phyloP scores from a whole-genome alignment of 2,329 filamentous ascomycete genomes.

The Colletotrichum sp. region DNA sequence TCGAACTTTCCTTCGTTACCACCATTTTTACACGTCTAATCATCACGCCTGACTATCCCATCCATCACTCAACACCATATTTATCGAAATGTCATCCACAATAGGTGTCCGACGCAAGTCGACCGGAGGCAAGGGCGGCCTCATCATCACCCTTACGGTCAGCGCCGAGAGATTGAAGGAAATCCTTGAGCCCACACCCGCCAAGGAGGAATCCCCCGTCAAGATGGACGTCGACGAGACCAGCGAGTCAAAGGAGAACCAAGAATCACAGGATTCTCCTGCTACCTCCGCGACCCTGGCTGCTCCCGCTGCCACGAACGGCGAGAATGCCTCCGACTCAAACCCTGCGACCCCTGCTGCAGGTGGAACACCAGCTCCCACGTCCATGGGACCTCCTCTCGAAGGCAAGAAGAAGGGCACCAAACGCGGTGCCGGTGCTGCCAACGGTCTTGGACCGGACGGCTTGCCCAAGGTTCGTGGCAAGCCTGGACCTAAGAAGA shows the following conservation, averaged over 20 bases:
- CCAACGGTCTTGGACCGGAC: slow-evolving; percentile 67
- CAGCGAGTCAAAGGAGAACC: slow-evolving; percentile 33
- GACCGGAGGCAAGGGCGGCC: slow-evolving; percentile 25
- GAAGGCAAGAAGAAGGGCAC: slow-evolving; percentile 79
- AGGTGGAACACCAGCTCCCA: slow-evolving; percentile 59
- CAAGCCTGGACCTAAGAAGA: slow-evolving; percentile 97
- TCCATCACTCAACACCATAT: background rate
- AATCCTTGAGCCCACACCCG: slow-evolving; percentile 48
- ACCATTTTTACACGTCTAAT: background rate
- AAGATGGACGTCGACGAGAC: slow-evolving; percentile 33
- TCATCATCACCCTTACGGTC: slow-evolving; percentile 60
- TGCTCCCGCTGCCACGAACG: slow-evolving; percentile 47
- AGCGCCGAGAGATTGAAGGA: slow-evolving; percentile 54
- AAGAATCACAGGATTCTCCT: slow-evolving; percentile 50
- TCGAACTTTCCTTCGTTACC: background rate
- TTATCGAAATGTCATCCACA: slow-evolving; percentile 18
- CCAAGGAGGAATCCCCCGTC: slow-evolving; percentile 49
- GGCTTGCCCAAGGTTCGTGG: slow-evolving; percentile 72
- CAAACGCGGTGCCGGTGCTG: slow-evolving; percentile 70
- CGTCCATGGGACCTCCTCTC: slow-evolving; percentile 63
- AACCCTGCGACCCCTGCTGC: slow-evolving; percentile 63
- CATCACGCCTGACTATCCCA: background rate
- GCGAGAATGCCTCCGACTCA: slow-evolving; percentile 64
- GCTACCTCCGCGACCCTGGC: slow-evolving; percentile 45
- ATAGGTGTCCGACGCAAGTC: slow-evolving; percentile 22